Conservation (phyloP, 176 grass and related monocot species). For the Aegilops tauschii region DNA sequence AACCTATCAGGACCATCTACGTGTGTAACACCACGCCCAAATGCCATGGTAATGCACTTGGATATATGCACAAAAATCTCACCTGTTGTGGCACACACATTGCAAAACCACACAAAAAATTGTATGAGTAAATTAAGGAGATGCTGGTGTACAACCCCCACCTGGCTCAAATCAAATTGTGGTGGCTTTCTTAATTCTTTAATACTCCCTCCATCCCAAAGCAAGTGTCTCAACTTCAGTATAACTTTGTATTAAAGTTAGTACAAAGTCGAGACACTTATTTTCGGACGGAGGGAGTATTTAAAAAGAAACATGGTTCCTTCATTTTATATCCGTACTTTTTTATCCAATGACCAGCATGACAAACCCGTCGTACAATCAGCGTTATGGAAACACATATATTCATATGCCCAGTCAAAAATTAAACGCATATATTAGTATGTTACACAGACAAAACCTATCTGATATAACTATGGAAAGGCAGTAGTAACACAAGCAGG, state of each 20-base stretch:
- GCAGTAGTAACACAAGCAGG: background rate
- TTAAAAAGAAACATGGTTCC: background rate
- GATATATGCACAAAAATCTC: background rate
- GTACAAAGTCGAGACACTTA: no score
- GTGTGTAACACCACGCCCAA: no score
- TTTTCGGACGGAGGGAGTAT: background rate
- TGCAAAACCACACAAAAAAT: background rate
- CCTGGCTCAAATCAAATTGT: background rate
- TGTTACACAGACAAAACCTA: background rate
- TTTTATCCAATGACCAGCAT: background rate
- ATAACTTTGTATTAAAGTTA: no score
- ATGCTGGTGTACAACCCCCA: background rate
- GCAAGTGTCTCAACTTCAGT: no score
- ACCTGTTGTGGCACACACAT: background rate
- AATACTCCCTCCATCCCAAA: no score
- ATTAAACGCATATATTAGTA: background rate
- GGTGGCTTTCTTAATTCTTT: background rate
- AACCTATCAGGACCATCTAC: background rate
- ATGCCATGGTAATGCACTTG: no score
- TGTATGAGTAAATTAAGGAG: background rate
- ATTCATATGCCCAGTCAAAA: background rate
- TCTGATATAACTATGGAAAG: background rate
- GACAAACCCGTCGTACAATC: background rate
- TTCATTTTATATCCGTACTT: background rate
- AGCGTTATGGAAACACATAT: background rate